Evolutionary conservation across 1,284 basidiomycete species (phyloP).

Genomic region (Melampsora americana): DNA sequence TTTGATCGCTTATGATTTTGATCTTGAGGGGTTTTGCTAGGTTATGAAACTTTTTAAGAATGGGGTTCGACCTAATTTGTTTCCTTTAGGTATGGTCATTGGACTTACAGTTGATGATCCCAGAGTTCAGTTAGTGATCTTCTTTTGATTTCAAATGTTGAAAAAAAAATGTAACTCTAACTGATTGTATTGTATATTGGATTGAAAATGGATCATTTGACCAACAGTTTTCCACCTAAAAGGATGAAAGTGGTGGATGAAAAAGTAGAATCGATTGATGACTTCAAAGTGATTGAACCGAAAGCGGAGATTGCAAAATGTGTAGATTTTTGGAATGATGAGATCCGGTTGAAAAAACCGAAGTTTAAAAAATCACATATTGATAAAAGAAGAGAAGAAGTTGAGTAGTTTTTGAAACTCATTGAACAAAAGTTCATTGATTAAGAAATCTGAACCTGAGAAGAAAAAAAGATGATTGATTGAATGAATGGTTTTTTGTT

Average conservation of each 20-base stretch:
- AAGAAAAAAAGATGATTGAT: too few relatives aligned
- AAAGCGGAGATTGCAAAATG: constrained; percentile 14
- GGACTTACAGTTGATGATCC: constrained; percentile 42
- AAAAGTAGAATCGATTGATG: not conserved
- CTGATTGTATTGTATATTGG: not conserved
- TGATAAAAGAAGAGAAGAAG: constrained; percentile 21
- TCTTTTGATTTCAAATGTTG: too few relatives aligned
- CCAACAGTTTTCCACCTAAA: constrained; percentile 33
- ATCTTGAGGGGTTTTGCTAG: not conserved
- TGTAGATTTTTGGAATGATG: constrained; percentile 31
- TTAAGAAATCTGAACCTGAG: too few relatives aligned
- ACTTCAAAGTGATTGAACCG: constrained; percentile 25
- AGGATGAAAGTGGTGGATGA: constrained; percentile 10
- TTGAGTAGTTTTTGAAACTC: constrained; percentile 1
- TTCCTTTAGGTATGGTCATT: constrained; percentile 35
- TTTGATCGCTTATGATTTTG: not conserved
- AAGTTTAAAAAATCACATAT: constrained; percentile 39
- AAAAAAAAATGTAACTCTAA: too few relatives aligned
- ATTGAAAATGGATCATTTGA: too few relatives aligned
- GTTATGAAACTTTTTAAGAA: constrained; percentile 21
- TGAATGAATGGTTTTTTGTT: not conserved
- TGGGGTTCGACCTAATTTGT: constrained; percentile 14
- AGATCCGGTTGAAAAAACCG: not conserved
- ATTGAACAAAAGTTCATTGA: too few relatives aligned
- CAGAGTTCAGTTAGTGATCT: constrained; percentile 24